phyloP scores from a whole-genome alignment of 495 filamentous ascomycete genomes.

The Aspergillus asperescens region DNA sequence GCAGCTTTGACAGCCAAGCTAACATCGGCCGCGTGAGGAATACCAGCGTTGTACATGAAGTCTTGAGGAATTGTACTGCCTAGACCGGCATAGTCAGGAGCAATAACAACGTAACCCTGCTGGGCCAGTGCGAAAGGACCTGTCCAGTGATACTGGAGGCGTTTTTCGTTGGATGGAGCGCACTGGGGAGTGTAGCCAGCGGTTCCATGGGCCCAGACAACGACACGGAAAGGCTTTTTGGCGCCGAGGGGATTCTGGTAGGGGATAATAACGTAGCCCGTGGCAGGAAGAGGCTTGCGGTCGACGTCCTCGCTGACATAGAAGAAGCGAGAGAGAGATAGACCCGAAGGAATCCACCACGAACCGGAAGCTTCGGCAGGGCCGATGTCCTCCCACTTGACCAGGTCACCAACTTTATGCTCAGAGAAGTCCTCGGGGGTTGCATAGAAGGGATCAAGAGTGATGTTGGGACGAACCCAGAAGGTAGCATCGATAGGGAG shows the following conservation, averaged over 20 bases:
- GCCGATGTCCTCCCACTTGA: not conserved
- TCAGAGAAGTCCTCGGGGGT: not conserved
- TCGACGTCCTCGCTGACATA: not conserved
- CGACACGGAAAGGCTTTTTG: not conserved
- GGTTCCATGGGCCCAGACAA: conserved; percentile 11
- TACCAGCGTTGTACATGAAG: not conserved
- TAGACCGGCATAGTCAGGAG: conserved; percentile 11
- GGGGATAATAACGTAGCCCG: not conserved
- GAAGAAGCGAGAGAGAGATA: not conserved
- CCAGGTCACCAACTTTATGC: not conserved
- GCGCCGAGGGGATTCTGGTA: not conserved
- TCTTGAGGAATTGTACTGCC: not conserved
- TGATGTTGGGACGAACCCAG: not conserved
- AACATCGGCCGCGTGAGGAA: conserved; percentile 2
- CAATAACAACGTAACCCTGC: conserved; percentile 7
- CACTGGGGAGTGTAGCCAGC: conserved; percentile 2
- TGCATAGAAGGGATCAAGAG: not conserved
- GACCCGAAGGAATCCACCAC: not conserved
- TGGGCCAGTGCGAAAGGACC: conserved; percentile 1
- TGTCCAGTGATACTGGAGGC: conserved; percentile 1
- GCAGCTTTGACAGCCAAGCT: conserved; percentile 1
- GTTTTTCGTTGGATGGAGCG: conserved; percentile 5
- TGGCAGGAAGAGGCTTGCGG: not conserved
- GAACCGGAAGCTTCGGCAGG: not conserved
- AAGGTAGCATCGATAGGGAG: not conserved